phyloP scores from a whole-genome alignment of 2,329 filamentous ascomycete genomes.

The Pezicula neosporulosa region DNA sequence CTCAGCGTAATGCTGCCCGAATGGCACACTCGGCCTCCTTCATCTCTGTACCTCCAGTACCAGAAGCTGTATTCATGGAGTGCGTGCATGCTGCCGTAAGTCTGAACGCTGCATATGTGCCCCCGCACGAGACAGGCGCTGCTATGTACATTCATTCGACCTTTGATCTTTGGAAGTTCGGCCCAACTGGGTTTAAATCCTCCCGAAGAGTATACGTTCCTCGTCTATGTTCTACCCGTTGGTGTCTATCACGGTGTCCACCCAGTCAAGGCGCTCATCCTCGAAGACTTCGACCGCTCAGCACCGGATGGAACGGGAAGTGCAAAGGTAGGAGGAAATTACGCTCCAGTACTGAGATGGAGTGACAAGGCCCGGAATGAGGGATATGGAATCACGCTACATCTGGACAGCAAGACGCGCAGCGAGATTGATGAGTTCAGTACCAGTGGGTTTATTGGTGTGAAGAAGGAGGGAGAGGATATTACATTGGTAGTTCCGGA shows the following conservation, averaged over 20 bases:
- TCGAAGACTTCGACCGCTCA: slow-evolving; percentile 90
- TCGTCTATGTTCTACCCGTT: slow-evolving; percentile 85
- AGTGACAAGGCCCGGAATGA: slow-evolving; percentile 75
- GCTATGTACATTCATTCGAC: slow-evolving; percentile 90
- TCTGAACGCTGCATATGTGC: slow-evolving; percentile 87
- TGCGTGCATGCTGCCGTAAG: slow-evolving; percentile 78
- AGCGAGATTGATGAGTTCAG: slow-evolving; percentile 94
- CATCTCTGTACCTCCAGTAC: slow-evolving; percentile 79
- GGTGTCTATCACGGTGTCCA: slow-evolving; percentile 91
- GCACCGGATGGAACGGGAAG: slow-evolving; percentile 88
- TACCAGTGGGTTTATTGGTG: slow-evolving; percentile 89
- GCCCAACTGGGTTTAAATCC: slow-evolving; percentile 84
- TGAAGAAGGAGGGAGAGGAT: slow-evolving; percentile 51
- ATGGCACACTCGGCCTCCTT: slow-evolving; percentile 82
- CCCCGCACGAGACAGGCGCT: slow-evolving; percentile 82
- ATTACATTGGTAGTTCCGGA: slow-evolving; percentile 78
- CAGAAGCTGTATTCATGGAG: slow-evolving; percentile 70
- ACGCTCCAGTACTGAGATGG: slow-evolving; percentile 85
- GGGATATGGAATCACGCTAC: slow-evolving; percentile 91
- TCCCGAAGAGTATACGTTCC: slow-evolving; percentile 89
- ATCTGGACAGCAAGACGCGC: slow-evolving; percentile 81
- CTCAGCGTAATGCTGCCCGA: slow-evolving; percentile 77
- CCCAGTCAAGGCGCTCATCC: slow-evolving; percentile 81
- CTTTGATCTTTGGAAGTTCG: slow-evolving; percentile 80
- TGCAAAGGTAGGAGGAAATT: slow-evolving; percentile 96